These are phyloP conservation scores for Phyllachora maydis DNA, from an alignment of 2,329 filamentous ascomycete species.

Conservation along the genomic window DNA sequence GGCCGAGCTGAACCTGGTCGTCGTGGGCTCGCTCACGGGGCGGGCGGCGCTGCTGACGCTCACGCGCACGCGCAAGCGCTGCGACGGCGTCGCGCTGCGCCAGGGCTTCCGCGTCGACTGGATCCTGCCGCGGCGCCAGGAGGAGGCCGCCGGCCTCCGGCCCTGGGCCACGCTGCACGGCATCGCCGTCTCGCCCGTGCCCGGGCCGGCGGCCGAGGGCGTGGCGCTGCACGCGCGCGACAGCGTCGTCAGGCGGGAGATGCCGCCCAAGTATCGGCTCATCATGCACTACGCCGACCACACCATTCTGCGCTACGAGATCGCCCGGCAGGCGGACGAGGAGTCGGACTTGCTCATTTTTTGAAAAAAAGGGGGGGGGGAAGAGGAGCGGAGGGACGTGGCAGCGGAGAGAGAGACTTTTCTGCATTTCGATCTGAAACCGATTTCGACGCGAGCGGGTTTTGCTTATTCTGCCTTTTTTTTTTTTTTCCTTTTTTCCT, in stretches of 20 bases:
- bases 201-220: slow-evolving; percentile 15
- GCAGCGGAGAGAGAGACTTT: no score
- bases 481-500: no score
- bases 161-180: slow-evolving; percentile 38
- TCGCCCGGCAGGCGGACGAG: slow-evolving; percentile 13
- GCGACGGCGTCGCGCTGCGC: slow-evolving; percentile 8
- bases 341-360: slow-evolving; percentile 7
- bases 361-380: no score
- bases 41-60: slow-evolving; percentile 40
- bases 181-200: slow-evolving; percentile 45
- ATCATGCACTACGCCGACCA: slow-evolving; percentile 55
- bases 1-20: slow-evolving; percentile 48
- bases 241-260: slow-evolving; percentile 4
- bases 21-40: slow-evolving; percentile 46
- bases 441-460: no score
- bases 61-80: slow-evolving; percentile 18
- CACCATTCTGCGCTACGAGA: slow-evolving; percentile 48
- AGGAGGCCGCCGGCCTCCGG: slow-evolving; percentile 21
- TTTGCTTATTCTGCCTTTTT: no score
- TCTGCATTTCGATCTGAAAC: no score
- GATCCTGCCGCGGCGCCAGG: slow-evolving; percentile 22
- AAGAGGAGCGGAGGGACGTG: no score
- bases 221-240: slow-evolving; percentile 6
- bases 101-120: slow-evolving; percentile 31
- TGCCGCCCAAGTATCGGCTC: slow-evolving; percentile 33